A percentile compares a stretch with the other conserved stretches of the same genome.
These are phyloP conservation scores for Rosa chinensis DNA, from an alignment of 306 rosid genomes.

Conservation along the genomic window DNA sequence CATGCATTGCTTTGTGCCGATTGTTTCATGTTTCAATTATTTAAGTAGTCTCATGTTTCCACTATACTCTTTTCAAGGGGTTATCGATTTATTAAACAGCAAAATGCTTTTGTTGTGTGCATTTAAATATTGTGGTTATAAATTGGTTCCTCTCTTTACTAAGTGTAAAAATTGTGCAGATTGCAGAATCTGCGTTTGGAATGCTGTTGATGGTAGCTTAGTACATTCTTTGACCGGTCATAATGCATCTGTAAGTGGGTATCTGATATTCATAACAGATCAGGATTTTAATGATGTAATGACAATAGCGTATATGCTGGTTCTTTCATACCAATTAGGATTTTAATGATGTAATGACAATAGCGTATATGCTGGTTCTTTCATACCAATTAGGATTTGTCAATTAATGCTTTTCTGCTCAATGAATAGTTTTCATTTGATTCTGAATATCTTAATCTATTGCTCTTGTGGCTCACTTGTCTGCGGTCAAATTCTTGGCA, in stretches of 20 bases:
- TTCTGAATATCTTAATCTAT: constrained; percentile 17
- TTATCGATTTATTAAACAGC: background rate
- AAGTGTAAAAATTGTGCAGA: constrained; percentile 39
- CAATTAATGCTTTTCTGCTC: constrained; percentile 15
- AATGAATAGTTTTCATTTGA: constrained; percentile 13
- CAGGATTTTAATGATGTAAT: constrained; percentile 2
- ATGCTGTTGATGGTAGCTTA: constrained; percentile 93
- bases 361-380: constrained; percentile 7
- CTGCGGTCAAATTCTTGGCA: constrained; percentile 42
- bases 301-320: background rate
- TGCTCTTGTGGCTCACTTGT: constrained; percentile 33
- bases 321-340: background rate
- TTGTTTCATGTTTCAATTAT: background rate
- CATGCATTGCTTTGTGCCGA: background rate
- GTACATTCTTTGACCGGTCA: constrained; percentile 94
- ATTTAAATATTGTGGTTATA: background rate
- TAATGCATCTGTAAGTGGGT: constrained; percentile 61
- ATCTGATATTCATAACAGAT: constrained; percentile 6
- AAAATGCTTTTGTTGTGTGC: background rate
- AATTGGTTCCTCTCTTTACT: background rate
- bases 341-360: constrained; percentile 10
- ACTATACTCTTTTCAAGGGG: background rate
- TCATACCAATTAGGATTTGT: constrained; percentile 9
- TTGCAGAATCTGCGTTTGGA: constrained; percentile 98
- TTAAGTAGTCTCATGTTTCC: background rate